Evolutionary conservation across 2,329 filamentous ascomycete genomes (phyloP).

Genomic region (Dothiorella sarmentorum): DNA sequence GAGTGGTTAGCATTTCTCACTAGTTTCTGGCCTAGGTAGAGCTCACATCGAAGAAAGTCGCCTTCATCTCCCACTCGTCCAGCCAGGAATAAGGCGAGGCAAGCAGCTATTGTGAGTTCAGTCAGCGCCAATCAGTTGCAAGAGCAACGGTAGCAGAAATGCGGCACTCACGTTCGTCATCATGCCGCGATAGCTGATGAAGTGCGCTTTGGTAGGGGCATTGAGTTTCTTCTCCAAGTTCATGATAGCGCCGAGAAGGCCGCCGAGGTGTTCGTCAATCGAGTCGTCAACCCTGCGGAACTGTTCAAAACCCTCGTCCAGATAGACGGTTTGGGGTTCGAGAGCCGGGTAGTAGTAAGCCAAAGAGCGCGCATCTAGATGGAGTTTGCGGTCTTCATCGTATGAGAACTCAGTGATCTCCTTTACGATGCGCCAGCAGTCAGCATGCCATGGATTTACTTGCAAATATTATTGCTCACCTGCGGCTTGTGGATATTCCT

Average conservation of each 20-base stretch:
- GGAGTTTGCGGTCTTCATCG: conserved; percentile 75
- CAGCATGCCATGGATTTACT: no score
- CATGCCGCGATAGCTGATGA: conserved; percentile 96
- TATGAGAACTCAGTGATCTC: conserved; percentile 95
- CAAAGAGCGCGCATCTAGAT: conserved; percentile 72
- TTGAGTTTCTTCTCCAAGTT: conserved; percentile 67
- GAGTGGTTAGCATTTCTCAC: no score
- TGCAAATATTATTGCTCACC: neutral
- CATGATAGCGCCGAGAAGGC: conserved; percentile 72
- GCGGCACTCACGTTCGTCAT: conserved; percentile 78
- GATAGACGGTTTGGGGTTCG: conserved; percentile 58
- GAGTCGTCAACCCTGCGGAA: conserved; percentile 82
- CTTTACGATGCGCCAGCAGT: neutral
- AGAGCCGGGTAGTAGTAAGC: conserved; percentile 77
- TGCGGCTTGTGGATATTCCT: no score
- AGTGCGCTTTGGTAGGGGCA: conserved; percentile 67
- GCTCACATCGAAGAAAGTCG: conserved; percentile 76
- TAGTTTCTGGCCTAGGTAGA: neutral
- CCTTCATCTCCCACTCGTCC: conserved; percentile 88
- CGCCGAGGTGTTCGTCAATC: conserved; percentile 82
- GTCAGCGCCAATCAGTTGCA: neutral
- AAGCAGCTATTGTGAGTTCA: conserved; percentile 59
- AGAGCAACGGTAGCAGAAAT: neutral
- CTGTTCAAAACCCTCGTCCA: conserved; percentile 75
- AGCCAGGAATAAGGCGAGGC: conserved; percentile 63